Conservation (phyloP, 139 green algal species). For the Asterochloris erici region DNA sequence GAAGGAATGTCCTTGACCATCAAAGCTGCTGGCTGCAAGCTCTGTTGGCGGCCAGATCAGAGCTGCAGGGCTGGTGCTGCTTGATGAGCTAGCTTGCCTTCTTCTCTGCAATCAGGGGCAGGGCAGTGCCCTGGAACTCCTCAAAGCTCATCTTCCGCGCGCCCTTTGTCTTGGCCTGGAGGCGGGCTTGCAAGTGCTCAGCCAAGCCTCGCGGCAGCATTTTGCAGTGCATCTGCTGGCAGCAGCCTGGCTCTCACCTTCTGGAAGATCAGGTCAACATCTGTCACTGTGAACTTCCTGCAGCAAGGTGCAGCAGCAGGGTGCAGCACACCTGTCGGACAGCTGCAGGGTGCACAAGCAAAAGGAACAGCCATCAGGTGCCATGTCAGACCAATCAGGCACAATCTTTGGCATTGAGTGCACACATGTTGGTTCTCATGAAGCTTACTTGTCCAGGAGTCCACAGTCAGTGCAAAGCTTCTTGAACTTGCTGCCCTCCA, state of each 20-base stretch:
- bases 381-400: too few species aligned
- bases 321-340: too few species aligned
- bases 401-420: too few species aligned
- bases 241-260: constrained; percentile 30
- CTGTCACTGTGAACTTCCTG: constrained; percentile 38
- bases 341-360: too few species aligned
- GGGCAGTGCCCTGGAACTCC: constrained; percentile 33
- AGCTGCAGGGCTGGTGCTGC: not conserved
- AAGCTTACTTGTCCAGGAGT: constrained; percentile 27
- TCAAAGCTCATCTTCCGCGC: constrained; percentile 55
- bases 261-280: constrained; percentile 61
- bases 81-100: constrained; percentile 28
- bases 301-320: too few species aligned
- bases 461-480: constrained; percentile 51
- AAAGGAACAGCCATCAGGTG: too few species aligned
- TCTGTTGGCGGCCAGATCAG: not conserved
- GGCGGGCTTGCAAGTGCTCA: not conserved
- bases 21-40: too few species aligned
- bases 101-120: constrained; percentile 48
- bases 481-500: constrained; percentile 45
- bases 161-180: constrained; percentile 59
- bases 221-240: not conserved
- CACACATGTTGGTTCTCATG: too few species aligned
- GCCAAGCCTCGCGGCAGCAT: not conserved
- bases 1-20: too few species aligned